Evolutionary conservation across 192 early-diverging fungal species (phyloP), one percentile per base, ranked within the genome.

Genomic region (Gamsiella multidivaricata): DNA sequence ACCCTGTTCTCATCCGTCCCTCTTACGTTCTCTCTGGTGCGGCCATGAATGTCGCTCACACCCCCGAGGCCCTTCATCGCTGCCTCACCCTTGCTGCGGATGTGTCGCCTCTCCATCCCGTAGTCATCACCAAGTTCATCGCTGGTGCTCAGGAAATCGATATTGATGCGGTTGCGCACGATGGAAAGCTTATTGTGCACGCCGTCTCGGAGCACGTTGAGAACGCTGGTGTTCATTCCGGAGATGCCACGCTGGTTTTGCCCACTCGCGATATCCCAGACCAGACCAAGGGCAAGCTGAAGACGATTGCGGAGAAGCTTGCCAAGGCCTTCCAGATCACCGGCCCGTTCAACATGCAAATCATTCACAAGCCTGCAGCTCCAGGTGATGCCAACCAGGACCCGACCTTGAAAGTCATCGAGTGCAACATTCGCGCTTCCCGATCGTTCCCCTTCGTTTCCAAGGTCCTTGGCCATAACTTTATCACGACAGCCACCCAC

Each of bases 321-420:
- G 96, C 94, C 20, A 82, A 85, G 34, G 95, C 94, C 5, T 96
- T 99, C 80, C 88, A 92, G 57, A 96, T 98, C 82, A 96, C 96
- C n/a, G 96, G 97, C 11, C 96, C 97, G 2, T 99, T 92, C 93
- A 99, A 99, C 84, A 99, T 99, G 93, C 97, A 99, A 83, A 85
- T 99, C 60, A 97, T 99, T 73, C 79, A 81, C 32, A 51, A 68
- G 60, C 80, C 79, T 6, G 51, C 70, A 17, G 65, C 65, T 34
- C 55, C 74, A 26, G 83, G 83, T 61, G 32, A 63, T 45, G 62
- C 55, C 18, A 55, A 66, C 55, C 68, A 80, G n/a, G 68, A 75
- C 0, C 80, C 86, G 0, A 68, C 81, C 51, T 85, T 99, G 51
- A 97, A 97, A 87, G 97, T 97, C 34, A 99, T 99, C 57, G 97